Base-by-base conservation (phyloP, 257 asterid genomes). In the Fraxinus quadrangulata region DNA sequence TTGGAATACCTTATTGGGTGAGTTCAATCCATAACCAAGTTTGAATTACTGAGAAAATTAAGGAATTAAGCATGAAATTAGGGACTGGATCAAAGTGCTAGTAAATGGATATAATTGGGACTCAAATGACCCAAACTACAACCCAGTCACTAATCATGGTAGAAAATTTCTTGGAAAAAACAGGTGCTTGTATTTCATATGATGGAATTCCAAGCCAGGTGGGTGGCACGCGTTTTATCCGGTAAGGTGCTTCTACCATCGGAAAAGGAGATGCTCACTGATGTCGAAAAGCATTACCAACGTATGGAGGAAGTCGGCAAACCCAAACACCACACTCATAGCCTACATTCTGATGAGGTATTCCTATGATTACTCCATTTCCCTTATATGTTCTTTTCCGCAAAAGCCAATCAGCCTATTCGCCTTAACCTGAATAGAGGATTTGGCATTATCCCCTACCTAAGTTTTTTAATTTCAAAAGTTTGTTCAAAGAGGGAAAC, bases 161-260 rank as follows among this genome's bases (percentile, higher is more conserved):
- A 21, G 31, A 26, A 40, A 17, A 16, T 47, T 40, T 65, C 17
- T 51, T 36, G 49, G 19, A 59, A 10, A 31, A 36, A 61, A 26
- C 69, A 84, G 92, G 70, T 61, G 39, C 1, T 65, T 51, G 9
- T 74, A 9, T 76, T 88, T 84, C 75, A 9, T 19, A 45, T 75
- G 89, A 5, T 83, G 8, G 96, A 89, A 34, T 74, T 88, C 33
- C 97, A 92, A 86, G 87, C 90, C 7, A 88, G 81, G 85, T 92
- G 96, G 96, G 81, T 89, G 14, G 92, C 96, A 0, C 77, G 33
- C 3, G 85, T 83, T 61, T 73, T 90, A 63, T 87, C 92, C 0
- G 92, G 93, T 11, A 85, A 80, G 74, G 86, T 33, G 0, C 9
- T 23, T 33, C 83, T 92, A 47, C 96, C 94, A 0, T 82, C 89